phyloP scores from a whole-genome alignment of 495 filamentous ascomycete species.

The Daldinia decipiens region DNA sequence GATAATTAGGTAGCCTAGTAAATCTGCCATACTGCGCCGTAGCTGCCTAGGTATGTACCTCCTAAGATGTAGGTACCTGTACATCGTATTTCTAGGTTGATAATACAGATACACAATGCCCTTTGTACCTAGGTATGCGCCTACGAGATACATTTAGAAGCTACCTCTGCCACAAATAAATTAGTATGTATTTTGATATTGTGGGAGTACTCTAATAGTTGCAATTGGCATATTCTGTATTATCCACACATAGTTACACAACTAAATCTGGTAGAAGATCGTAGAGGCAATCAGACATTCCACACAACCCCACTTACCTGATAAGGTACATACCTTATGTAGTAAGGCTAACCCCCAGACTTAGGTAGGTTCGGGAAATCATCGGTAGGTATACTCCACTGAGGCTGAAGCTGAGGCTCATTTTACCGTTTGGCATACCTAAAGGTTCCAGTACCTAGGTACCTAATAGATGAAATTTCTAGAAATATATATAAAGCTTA shows the following conservation, averaged over 20 bases:
- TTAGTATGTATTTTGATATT: too few species aligned
- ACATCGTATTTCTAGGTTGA: neutral
- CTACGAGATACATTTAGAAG: too few species aligned
- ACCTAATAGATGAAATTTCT: too few species aligned
- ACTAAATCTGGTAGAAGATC: slow-evolving; percentile 2
- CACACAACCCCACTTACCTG: slow-evolving; percentile 13
- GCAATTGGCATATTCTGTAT: too few species aligned
- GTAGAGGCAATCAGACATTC: slow-evolving; percentile 15
- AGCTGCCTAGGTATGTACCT: neutral
- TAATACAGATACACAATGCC: too few species aligned
- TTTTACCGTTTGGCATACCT: slow-evolving; percentile 17
- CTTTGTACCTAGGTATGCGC: too few species aligned
- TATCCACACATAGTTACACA: neutral
- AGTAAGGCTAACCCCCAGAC: slow-evolving; percentile 30
- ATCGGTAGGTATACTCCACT: slow-evolving; percentile 13
- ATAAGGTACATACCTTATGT: slow-evolving; percentile 7
- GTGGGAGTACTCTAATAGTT: too few species aligned
- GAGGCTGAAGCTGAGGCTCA: slow-evolving; percentile 35
- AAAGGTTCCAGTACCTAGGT: slow-evolving; percentile 1
- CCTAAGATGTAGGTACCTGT: neutral
- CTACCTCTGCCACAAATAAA: too few species aligned
- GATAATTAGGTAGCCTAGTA: slow-evolving; percentile 7
- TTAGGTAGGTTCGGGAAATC: slow-evolving; percentile 12
- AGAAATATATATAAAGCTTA: too few species aligned
- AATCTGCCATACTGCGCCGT: neutral